phyloP scores from a whole-genome alignment of 2,329 filamentous ascomycete genomes.

The Thelonectria discophora region DNA sequence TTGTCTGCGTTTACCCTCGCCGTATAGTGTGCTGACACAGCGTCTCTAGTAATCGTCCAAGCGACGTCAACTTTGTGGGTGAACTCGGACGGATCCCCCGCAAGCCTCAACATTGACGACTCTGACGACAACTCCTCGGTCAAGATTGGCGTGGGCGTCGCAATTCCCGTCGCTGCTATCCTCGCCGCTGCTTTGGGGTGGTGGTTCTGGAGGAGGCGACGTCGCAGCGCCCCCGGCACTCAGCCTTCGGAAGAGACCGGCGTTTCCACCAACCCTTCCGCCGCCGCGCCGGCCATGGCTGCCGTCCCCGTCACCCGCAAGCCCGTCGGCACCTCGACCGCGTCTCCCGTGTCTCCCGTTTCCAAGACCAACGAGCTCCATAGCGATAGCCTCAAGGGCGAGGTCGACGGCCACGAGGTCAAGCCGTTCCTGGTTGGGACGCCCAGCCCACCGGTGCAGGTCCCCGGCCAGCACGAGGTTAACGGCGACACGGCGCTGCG shows the following conservation, averaged over 20 bases:
- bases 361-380: constrained; percentile 36
- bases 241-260: constrained; percentile 29
- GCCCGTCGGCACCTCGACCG: constrained; percentile 27
- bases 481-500: constrained; percentile 28
- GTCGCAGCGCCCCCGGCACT: constrained; percentile 9
- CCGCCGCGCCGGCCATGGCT: constrained; percentile 23
- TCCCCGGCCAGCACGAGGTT: constrained; percentile 38
- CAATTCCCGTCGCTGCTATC: constrained; percentile 29
- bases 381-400: constrained; percentile 25
- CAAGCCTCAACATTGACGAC: constrained; percentile 17
- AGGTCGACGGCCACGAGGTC: constrained; percentile 29
- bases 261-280: neutral
- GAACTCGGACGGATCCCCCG: constrained; percentile 34
- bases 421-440: constrained; percentile 27
- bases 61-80: constrained; percentile 38
- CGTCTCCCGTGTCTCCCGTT: constrained; percentile 34
- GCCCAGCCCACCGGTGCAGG: constrained; percentile 29
- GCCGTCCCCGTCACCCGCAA: constrained; percentile 29
- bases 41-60: constrained; percentile 36
- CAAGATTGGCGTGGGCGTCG: constrained; percentile 37
- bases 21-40: constrained; percentile 10
- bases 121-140: constrained; percentile 22
- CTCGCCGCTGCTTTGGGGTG: constrained; percentile 22
- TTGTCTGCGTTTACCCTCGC: constrained; percentile 16
- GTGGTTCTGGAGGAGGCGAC: constrained; percentile 30